Evolutionary conservation across 2,329 filamentous ascomycete species (phyloP).

Genomic region (Neofusicoccum sp.): DNA sequence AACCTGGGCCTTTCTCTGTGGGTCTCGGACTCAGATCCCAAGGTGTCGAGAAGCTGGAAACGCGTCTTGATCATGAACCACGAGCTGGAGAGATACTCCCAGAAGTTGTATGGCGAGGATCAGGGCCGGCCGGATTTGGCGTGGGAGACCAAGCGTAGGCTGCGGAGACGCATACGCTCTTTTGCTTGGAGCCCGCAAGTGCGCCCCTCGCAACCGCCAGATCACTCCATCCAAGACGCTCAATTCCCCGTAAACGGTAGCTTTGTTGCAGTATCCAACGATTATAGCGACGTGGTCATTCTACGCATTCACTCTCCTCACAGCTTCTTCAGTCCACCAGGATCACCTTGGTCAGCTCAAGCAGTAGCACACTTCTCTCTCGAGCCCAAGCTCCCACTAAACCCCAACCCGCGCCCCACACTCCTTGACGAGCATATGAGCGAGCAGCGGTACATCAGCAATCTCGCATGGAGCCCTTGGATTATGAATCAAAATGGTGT

Average conservation of each 20-base stretch:
- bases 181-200: constrained; percentile 45
- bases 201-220: constrained; percentile 21
- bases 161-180: constrained; percentile 43
- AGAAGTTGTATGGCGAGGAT: constrained; percentile 24
- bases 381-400: neutral
- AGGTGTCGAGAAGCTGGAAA: constrained; percentile 52
- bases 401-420: neutral
- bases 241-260: constrained; percentile 15
- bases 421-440: constrained; percentile 35
- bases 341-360: constrained; percentile 31
- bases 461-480: constrained; percentile 47
- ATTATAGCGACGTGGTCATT: constrained; percentile 44
- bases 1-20: constrained; percentile 61
- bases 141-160: constrained; percentile 38
- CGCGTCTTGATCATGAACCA: constrained; percentile 58
- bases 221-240: constrained; percentile 31
- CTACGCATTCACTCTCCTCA: constrained; percentile 43
- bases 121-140: constrained; percentile 25
- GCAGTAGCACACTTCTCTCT: constrained; percentile 31
- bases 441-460: constrained; percentile 37
- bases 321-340: constrained; percentile 28
- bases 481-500: constrained; percentile 23
- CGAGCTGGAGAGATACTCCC: constrained; percentile 45
- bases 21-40: constrained; percentile 49
- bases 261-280: constrained; percentile 44